phyloP scores from a whole-genome alignment of 164 flowering plant genomes.

The Vitis rupestris region DNA sequence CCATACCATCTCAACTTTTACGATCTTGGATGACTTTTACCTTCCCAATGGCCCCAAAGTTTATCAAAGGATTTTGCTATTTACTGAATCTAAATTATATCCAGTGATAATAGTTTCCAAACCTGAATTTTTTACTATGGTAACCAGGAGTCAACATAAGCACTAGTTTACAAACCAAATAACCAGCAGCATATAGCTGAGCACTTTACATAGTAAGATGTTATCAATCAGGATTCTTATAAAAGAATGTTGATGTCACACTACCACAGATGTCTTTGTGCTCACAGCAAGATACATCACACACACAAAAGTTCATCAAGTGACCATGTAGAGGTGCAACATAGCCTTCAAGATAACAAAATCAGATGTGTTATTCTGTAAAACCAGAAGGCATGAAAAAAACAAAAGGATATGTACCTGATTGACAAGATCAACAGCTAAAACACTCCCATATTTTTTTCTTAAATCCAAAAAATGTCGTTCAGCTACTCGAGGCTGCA shows the following conservation, averaged over 20 bases:
- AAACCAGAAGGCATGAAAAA: neutral
- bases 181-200: neutral
- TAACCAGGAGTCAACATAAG: no score
- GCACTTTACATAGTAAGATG: no score
- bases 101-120: no score
- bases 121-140: no score
- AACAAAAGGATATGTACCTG: constrained; percentile 41
- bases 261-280: neutral
- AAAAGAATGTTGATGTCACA: neutral
- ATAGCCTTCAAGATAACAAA: neutral
- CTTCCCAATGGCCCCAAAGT: no score
- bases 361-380: neutral
- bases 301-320: neutral
- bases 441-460: constrained; percentile 81
- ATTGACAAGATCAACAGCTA: constrained; percentile 93
- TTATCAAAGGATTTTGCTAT: no score
- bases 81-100: no score
- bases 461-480: constrained; percentile 89
- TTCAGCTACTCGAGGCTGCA: constrained; percentile 87
- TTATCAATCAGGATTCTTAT: neutral
- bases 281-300: neutral
- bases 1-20: no score
- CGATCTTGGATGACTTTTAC: no score
- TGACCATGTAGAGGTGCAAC: neutral
- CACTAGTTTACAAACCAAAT: neutral